Conservation (phyloP, 1,284 basidiomycete genomes). For the Malassezia psittaci region DNA sequence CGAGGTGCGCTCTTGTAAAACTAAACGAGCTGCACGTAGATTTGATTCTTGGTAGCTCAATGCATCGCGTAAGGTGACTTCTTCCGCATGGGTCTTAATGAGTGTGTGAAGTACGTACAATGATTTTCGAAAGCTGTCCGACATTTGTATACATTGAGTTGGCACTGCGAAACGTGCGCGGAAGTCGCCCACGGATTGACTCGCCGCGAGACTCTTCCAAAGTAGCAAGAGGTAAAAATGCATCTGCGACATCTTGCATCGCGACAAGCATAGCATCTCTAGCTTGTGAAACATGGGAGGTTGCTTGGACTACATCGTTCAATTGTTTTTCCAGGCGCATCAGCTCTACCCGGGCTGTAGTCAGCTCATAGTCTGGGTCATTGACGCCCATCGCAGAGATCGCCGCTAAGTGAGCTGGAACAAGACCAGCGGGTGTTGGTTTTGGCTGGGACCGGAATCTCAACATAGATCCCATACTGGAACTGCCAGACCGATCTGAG, state of each 20-base stretch:
- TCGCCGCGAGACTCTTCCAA: slow-evolving; percentile 9
- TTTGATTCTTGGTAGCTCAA: slow-evolving; percentile 39
- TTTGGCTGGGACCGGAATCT: not conserved
- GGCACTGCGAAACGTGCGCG: slow-evolving; percentile 9
- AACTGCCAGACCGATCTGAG: not conserved
- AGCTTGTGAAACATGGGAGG: slow-evolving; percentile 5
- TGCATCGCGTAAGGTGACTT: slow-evolving; percentile 26
- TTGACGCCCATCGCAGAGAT: not conserved
- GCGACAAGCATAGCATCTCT: slow-evolving; percentile 8
- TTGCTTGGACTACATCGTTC: not conserved
- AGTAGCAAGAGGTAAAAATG: slow-evolving; percentile 13
- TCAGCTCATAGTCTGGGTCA: slow-evolving; percentile 9
- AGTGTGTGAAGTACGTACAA: not conserved
- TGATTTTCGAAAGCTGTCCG: not conserved
- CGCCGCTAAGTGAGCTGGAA: slow-evolving; percentile 1
- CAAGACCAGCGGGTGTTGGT: slow-evolving; percentile 1
- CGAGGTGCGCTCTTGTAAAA: slow-evolving; percentile 36
- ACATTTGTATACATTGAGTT: not conserved
- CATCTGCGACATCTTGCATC: slow-evolving; percentile 8
- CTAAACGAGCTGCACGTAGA: slow-evolving; percentile 32
- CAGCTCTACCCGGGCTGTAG: slow-evolving; percentile 8
- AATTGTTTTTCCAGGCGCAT: slow-evolving; percentile 14
- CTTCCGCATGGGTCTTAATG: slow-evolving; percentile 1
- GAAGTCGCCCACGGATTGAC: not conserved
- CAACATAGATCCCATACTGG: not conserved